These are phyloP conservation scores for Spathaspora boniae DNA, from an alignment of 805 yeast species.

Conservation along the genomic window DNA sequence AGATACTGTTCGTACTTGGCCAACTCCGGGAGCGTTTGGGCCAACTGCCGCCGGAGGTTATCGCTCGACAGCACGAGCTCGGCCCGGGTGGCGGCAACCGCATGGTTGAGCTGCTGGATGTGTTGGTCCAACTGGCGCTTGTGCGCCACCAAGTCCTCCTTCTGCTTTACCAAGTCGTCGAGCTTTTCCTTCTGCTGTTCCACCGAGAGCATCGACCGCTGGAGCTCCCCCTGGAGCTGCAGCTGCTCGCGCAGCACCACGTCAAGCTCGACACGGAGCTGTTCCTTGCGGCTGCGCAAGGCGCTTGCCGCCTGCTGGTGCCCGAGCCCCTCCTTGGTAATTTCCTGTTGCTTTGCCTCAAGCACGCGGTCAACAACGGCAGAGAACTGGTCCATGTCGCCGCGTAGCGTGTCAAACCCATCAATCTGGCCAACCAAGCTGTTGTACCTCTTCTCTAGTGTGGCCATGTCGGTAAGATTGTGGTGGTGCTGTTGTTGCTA, in stretches of 20 bases:
- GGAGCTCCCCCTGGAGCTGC: no score
- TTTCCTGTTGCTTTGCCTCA: slow-evolving; percentile 20
- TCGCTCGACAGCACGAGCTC: slow-evolving; percentile 26
- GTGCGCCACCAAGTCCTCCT: slow-evolving; percentile 28
- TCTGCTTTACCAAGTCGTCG: slow-evolving; percentile 32
- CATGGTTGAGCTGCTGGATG: slow-evolving; percentile 18
- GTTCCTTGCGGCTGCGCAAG: no score
- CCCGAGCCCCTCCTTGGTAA: no score
- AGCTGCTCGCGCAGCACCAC: no score
- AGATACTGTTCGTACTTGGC: slow-evolving; percentile 48
- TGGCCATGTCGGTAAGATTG: no score
- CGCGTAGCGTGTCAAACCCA: no score
- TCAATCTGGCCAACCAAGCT: slow-evolving; percentile 28
- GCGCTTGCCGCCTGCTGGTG: no score
- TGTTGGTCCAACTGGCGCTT: slow-evolving; percentile 22
- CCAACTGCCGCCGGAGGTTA: slow-evolving; percentile 40
- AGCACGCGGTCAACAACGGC: no score
- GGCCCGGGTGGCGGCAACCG: slow-evolving; percentile 12
- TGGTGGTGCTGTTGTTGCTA: slow-evolving; percentile 29
- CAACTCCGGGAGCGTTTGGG: slow-evolving; percentile 50
- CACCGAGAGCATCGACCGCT: slow-evolving; percentile 12
- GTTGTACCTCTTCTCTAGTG: no score
- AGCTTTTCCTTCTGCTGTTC: slow-evolving; percentile 28
- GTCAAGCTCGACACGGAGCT: no score
- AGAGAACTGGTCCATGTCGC: no score